Base-by-base conservation (phyloP, 768 basidiomycete genomes). In the Naganishia antarctica region DNA sequence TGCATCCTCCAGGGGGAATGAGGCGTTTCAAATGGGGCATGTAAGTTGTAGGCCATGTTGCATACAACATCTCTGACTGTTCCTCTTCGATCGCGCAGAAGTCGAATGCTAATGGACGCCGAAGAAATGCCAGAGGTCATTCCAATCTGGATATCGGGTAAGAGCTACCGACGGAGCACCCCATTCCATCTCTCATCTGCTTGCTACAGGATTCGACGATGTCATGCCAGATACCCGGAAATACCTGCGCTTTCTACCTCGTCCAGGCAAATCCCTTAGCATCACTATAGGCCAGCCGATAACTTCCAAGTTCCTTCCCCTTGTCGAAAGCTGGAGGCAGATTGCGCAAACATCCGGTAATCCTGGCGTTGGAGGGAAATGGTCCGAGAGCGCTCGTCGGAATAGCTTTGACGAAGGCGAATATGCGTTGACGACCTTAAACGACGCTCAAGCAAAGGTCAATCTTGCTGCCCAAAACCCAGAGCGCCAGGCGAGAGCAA, bases 11-110 rank as follows among this genome's bases (percentile, higher is more conserved):
- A 37, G 67, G 76, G 61, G 69, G 77, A 7, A 77, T 96, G 58
- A 81, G 85, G 7, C 81, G 89, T 49, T 94, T 96, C 78, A 96
- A 93, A 80, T 97, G 93, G 93, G 93, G 93, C 64, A 80, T 93
- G 91, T 93, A 74, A 77, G 91, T 44, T n/a, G n/a, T n/a, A n/a
- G n/a, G 2, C 6, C 11, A 7, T 41, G 26, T 8, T 21, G 26
- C 28, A 34, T 34, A 37, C 37, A 63, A 60, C 67, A 15, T 16
- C 29, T 29, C 28, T 21, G 32, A 25, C 29, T 47, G 60, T 34
- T 46, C 46, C 46, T 34, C 49, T 25, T 47, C 47, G 28, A 11
- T 21, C 48, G 28, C 47, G 25, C 63, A 48, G 58, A 37, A 61
- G 40, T 41, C 83, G 91, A 26, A 87, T 96, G 34, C 73, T 98